phyloP scores from a whole-genome alignment of 2,329 filamentous ascomycete genomes.

The Conoideocrella luteorostrata region DNA sequence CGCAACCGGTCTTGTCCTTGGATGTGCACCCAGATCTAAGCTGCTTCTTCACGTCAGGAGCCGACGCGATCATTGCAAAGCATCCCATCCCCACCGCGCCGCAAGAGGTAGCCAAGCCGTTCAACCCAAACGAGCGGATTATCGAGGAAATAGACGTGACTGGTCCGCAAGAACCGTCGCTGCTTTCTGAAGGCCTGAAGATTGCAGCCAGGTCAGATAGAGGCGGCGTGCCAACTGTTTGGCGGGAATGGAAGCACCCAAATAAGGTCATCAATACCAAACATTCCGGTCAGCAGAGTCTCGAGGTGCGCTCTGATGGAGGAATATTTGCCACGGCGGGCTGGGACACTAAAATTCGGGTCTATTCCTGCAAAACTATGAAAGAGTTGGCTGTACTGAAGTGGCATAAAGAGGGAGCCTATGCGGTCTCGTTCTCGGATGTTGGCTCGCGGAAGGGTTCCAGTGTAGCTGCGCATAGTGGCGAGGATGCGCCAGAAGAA shows the following conservation, averaged over 20 bases:
- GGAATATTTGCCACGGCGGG: constrained; percentile 84
- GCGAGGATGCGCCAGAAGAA: not conserved
- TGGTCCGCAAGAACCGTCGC: constrained; percentile 11
- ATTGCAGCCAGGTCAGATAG: constrained; percentile 1
- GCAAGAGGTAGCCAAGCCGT: constrained; percentile 17
- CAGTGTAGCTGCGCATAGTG: not conserved
- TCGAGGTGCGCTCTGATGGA: constrained; percentile 71
- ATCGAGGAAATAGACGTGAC: constrained; percentile 11
- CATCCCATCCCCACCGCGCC: constrained; percentile 53
- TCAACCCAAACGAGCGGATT: constrained; percentile 6
- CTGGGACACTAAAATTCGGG: constrained; percentile 77
- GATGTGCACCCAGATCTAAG: constrained; percentile 43
- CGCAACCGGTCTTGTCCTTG: constrained; percentile 75
- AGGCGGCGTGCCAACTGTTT: constrained; percentile 8
- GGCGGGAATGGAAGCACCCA: constrained; percentile 37
- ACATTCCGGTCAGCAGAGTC: constrained; percentile 82
- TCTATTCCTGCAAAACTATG: constrained; percentile 76
- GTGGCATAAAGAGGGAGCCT: constrained; percentile 88
- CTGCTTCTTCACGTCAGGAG: constrained; percentile 72
- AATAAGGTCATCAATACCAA: constrained; percentile 66
- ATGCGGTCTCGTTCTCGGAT: constrained; percentile 66
- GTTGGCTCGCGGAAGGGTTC: constrained; percentile 18
- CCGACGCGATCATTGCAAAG: constrained; percentile 72
- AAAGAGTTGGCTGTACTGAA: constrained; percentile 87
- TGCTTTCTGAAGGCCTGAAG: constrained; percentile 19